Evolutionary conservation across 2,329 filamentous ascomycete genomes (phyloP).

Genomic region (Clarireedia sp.): DNA sequence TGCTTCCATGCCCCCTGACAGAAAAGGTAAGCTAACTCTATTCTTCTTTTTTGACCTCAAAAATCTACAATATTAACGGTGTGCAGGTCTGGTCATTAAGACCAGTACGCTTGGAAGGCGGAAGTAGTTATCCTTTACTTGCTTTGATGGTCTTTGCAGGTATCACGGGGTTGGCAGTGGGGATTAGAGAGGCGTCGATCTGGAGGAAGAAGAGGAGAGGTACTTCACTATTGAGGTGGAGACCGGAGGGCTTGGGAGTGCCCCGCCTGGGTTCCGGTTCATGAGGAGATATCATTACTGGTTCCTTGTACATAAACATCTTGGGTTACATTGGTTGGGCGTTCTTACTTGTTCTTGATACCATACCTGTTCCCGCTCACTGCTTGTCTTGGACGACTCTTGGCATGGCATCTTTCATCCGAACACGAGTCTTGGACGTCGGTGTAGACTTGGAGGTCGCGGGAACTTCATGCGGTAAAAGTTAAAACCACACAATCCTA

Average conservation of each 20-base stretch:
- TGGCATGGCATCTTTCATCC: no score
- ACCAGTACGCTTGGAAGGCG: neutral
- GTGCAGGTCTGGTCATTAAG: conserved; percentile 5
- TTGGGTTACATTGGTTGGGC: no score
- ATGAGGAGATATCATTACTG: no score
- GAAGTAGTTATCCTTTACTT: conserved; percentile 1
- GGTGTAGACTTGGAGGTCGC: no score
- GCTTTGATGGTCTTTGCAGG: neutral
- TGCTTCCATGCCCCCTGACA: no score
- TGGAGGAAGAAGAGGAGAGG: conserved; percentile 1
- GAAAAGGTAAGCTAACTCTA: conserved; percentile 5
- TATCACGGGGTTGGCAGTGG: neutral
- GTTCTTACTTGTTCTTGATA: no score
- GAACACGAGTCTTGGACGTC: no score
- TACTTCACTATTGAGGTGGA: neutral
- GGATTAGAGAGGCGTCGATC: conserved; percentile 1
- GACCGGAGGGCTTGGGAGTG: neutral
- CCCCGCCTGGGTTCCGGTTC: neutral
- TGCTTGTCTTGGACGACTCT: no score
- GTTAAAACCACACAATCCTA: no score
- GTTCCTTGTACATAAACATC: no score
- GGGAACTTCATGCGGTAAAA: no score
- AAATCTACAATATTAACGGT: conserved; percentile 2
- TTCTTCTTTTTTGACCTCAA: neutral
- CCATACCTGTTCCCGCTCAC: no score